Percentiles rank a stretch among this genome's conserved stretches.
Conservation (phyloP, 2,329 filamentous ascomycete genomes). For the Sclerotinia subarctica region DNA sequence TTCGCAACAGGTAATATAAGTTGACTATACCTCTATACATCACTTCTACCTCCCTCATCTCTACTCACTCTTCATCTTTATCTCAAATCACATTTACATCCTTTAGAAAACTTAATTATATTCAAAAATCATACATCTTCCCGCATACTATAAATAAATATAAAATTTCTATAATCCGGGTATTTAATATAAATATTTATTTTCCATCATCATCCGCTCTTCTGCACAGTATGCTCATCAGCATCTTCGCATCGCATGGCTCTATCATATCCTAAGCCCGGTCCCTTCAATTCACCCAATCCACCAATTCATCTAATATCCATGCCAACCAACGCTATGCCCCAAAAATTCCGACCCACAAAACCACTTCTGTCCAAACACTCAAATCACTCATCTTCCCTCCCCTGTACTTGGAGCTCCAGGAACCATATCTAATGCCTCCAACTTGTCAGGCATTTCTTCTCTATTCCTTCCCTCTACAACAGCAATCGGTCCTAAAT, state of each 20-base stretch:
- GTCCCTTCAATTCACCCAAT: neutral
- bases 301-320: neutral
- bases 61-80: no score
- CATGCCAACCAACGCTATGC: constrained; percentile 4
- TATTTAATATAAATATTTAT: neutral
- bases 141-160: neutral
- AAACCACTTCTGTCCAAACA: neutral
- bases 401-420: neutral
- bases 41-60: no score
- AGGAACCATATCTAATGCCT: constrained; percentile 14
- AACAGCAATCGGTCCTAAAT: constrained; percentile 34
- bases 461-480: constrained; percentile 32
- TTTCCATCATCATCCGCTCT: neutral
- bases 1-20: no score
- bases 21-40: no score
- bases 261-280: neutral
- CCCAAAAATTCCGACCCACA: neutral
- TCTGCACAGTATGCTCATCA: neutral
- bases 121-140: neutral
- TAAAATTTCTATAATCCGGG: neutral
- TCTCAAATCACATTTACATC: no score
- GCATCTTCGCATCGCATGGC: neutral
- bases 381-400: neutral
- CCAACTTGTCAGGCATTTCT: constrained; percentile 23
- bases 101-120: neutral